Conservation (phyloP, 139 green algal species). For the Chlamydomonas sp. region DNA sequence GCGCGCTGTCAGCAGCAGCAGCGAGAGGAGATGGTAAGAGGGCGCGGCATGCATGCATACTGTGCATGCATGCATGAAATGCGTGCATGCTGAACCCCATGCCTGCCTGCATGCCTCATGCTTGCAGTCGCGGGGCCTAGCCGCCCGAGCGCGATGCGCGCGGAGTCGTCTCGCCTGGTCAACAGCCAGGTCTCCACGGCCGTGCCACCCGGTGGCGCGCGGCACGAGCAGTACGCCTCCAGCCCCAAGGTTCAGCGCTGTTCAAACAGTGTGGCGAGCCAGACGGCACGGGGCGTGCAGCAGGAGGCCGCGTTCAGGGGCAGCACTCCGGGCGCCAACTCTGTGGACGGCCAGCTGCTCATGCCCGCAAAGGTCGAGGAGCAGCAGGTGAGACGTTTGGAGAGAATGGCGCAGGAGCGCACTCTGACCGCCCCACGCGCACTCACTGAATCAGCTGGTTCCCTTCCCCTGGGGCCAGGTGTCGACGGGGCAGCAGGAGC, state of each 20-base stretch:
- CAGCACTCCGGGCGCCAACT: not conserved
- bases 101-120: not conserved
- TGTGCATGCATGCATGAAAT: not conserved
- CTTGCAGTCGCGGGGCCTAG: constrained; percentile 10
- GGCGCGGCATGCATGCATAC: not conserved
- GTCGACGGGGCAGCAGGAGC: no score
- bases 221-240: constrained; percentile 25
- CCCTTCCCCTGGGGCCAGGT: no score
- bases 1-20: constrained; percentile 41
- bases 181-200: constrained; percentile 48
- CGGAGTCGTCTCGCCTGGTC: constrained; percentile 21
- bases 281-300: constrained; percentile 12
- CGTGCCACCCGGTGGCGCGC: constrained; percentile 19
- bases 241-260: constrained; percentile 32
- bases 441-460: no score
- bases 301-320: not conserved
- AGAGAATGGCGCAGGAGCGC: no score
- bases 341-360: not conserved
- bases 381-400: no score
- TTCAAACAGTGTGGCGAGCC: constrained; percentile 34
- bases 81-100: constrained; percentile 1
- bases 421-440: no score
- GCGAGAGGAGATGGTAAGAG: constrained; percentile 24
- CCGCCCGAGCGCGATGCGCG: constrained; percentile 1
- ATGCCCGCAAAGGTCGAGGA: not conserved